Percentiles rank a stretch among this genome's conserved stretches.
These are phyloP conservation scores for Neophaeococcomyces mojaviensis DNA, from an alignment of 2,329 filamentous ascomycete genomes.

Conservation along the genomic window DNA sequence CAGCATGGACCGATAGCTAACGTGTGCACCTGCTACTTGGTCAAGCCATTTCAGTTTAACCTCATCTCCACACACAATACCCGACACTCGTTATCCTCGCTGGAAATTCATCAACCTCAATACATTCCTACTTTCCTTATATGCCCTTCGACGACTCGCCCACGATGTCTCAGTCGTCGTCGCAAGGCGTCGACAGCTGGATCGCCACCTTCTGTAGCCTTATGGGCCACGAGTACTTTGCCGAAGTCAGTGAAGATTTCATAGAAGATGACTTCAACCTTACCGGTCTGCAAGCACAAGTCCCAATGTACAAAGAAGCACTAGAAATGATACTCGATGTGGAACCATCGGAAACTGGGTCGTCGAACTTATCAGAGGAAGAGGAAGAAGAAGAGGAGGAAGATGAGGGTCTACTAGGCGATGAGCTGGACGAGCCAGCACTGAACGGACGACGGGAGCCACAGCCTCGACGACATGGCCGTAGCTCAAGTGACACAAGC, in stretches of 20 bases:
- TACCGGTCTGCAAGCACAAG: conserved; percentile 87
- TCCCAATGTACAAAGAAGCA: conserved; percentile 98
- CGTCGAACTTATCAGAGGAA: conserved; percentile 39
- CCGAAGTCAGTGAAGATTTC: conserved; percentile 96
- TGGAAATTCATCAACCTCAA: conserved; percentile 34
- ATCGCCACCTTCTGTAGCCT: conserved; percentile 95
- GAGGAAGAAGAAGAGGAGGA: conserved; percentile 62
- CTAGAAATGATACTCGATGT: conserved; percentile 99
- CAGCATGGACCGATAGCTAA: conserved; percentile 4
- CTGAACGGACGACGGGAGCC: conserved; percentile 30
- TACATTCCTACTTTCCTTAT: conserved; percentile 9
- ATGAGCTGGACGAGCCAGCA: conserved; percentile 38
- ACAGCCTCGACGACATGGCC: conserved; percentile 62
- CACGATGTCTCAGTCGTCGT: conserved; percentile 48
- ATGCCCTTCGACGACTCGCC: conserved; percentile 11
- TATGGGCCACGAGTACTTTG: conserved; percentile 96
- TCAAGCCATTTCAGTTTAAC: neutral
- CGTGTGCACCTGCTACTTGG: neutral
- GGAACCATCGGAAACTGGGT: conserved; percentile 68
- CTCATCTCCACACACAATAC: neutral
- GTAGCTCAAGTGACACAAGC: conserved; percentile 85
- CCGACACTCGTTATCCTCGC: neutral
- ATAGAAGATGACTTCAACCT: conserved; percentile 99
- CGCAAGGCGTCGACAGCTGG: conserved; percentile 74
- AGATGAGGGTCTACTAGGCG: conserved; percentile 59